Evolutionary conservation across 225 moss, liverwort and hornwort genomes (phyloP), one percentile per base, ranked within the genome.

Genomic region (Straminergon stramineum): DNA sequence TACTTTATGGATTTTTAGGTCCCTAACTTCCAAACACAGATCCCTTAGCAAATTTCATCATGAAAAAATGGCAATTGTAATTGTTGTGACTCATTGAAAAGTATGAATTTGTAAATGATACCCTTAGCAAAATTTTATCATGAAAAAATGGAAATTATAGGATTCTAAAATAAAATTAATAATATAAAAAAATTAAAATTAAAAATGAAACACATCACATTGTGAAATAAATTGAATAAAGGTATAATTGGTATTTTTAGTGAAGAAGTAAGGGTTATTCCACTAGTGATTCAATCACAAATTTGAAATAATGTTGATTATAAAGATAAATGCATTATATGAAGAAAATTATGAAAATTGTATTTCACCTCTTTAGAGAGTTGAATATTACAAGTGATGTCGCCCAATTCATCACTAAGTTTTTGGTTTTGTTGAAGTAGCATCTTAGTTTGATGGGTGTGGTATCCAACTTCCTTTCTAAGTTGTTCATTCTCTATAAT

Each of bases 281-380:
- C 9, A 81, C 15, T 15, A 12, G 8, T 41, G n/a, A 20, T 43
- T 58, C 12, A 73, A 57, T 73, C 4, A 22, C 12, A 41, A 31
- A 34, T 24, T 32, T 45, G 15, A 85, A 73, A 24, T 24, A 60
- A 34, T 4, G 45, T 24, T 22, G 17, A 43, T 45, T 57, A 12
- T 26, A 7, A 86, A 51, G 45, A 30, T n/a, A 52, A 63, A 1
- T 39, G 4, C 6, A 53, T 17, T 63, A 2, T 11, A 51, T 39
- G 10, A 69, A 8, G 61, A 41, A 41, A 15, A 37, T 37, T 4
- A 30, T 41, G 1, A 56, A 57, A 77, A 80, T 45, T 6, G 3
- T 11, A 45, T 70, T 61, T 92, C 31, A 98, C 98, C 91, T 95
- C 98, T 77, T 95, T 97, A 5, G 94, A 89, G 14, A 98, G 92